Conservation (phyloP, 768 basidiomycete genomes). For the Termitomyces sp. region DNA sequence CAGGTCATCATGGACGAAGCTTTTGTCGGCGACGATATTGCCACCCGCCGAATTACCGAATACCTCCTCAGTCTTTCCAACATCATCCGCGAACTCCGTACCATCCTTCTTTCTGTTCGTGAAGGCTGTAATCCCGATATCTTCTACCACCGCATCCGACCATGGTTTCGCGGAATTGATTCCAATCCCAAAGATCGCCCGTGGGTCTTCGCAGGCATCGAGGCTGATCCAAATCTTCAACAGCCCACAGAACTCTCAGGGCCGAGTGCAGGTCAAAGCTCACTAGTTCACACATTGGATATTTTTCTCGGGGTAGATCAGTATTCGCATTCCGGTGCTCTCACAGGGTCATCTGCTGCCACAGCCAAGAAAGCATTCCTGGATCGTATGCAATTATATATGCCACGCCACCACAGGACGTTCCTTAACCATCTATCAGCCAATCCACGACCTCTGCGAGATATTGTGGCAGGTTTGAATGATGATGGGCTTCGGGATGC, state of each 20-base stretch:
- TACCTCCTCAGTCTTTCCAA: constrained; percentile 62
- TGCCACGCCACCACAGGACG: constrained; percentile 76
- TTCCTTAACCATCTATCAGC: constrained; percentile 66
- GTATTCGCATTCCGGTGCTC: constrained; percentile 23
- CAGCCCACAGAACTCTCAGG: constrained; percentile 63
- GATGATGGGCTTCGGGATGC: constrained; percentile 37
- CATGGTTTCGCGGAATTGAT: constrained; percentile 81
- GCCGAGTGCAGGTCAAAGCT: constrained; percentile 81
- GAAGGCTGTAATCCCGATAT: constrained; percentile 68
- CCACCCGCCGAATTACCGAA: constrained; percentile 54
- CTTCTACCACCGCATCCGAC: constrained; percentile 72
- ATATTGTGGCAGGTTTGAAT: constrained; percentile 37
- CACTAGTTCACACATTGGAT: constrained; percentile 71
- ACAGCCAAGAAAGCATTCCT: constrained; percentile 45
- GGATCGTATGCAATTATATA: constrained; percentile 74
- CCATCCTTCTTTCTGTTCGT: constrained; percentile 62
- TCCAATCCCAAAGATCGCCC: constrained; percentile 35
- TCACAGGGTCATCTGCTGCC: constrained; percentile 20
- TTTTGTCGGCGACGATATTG: constrained; percentile 70
- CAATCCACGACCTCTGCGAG: constrained; percentile 58
- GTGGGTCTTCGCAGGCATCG: constrained; percentile 57
- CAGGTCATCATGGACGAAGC: constrained; percentile 84
- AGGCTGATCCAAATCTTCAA: constrained; percentile 33
- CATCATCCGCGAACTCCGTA: constrained; percentile 65
- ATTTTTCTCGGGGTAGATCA: constrained; percentile 70